phyloP scores from a whole-genome alignment of 176 grass and related monocot genomes.

The Oryza meyeriana region DNA sequence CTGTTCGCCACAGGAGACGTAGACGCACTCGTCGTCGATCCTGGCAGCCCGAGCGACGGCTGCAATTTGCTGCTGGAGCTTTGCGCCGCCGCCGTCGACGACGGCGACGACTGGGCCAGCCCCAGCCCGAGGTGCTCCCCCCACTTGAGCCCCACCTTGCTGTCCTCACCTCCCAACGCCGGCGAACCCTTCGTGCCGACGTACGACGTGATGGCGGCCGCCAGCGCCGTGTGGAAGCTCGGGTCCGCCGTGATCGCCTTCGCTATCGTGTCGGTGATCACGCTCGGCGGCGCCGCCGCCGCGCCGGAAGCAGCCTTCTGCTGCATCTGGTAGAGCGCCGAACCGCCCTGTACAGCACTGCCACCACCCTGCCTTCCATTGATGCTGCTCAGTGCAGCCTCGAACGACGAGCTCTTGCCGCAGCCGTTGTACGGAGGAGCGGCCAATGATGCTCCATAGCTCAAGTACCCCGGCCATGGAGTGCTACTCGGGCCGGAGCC shows the following conservation, averaged over 20 bases:
- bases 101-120: conserved; percentile 32
- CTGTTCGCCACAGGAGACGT: conserved; percentile 44
- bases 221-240: conserved; percentile 67
- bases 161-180: conserved; percentile 1
- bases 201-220: conserved; percentile 69
- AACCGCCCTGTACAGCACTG: neutral
- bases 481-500: conserved; percentile 37
- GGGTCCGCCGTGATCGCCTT: conserved; percentile 77
- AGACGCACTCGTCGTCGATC: conserved; percentile 47
- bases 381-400: conserved; percentile 23
- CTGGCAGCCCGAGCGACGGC: conserved; percentile 38
- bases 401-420: conserved; percentile 33
- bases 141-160: conserved; percentile 35
- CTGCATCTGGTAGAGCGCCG: conserved; percentile 34
- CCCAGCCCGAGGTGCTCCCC: conserved; percentile 48
- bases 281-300: neutral
- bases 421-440: conserved; percentile 27
- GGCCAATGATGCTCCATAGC: conserved; percentile 32
- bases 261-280: conserved; percentile 65
- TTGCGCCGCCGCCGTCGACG: conserved; percentile 3
- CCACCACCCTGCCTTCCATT: conserved; percentile 13
- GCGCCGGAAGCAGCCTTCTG: conserved; percentile 26
- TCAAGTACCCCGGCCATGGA: conserved; percentile 59
- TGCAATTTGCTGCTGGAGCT: conserved; percentile 36
- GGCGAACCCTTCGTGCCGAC: conserved; percentile 45